Percentiles rank a stretch among this genome's conserved stretches.
Conservation (phyloP, 2,329 filamentous ascomycete species). For the Orbilia javanica region DNA sequence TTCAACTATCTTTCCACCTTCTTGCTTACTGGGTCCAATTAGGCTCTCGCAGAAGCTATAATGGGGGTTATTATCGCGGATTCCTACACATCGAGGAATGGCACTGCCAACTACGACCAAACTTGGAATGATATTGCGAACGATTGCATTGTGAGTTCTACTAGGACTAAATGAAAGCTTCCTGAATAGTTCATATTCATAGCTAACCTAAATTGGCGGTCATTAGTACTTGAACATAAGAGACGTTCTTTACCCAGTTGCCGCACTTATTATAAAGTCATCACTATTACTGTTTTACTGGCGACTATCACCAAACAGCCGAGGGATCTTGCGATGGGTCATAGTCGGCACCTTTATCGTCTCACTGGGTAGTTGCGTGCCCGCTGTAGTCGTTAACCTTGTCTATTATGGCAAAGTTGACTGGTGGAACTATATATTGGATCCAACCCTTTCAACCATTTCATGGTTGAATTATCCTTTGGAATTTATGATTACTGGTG, state of each 20-base stretch:
- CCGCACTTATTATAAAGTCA: conserved; percentile 40
- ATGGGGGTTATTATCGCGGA: conserved; percentile 50
- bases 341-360: conserved; percentile 41
- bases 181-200: neutral
- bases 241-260: conserved; percentile 37
- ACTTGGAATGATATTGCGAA: conserved; percentile 44
- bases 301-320: conserved; percentile 37
- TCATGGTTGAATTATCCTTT: conserved; percentile 40
- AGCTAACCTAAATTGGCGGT: neutral
- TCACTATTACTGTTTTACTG: conserved; percentile 46
- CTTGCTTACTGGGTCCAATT: neutral
- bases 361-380: conserved; percentile 37
- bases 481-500: conserved; percentile 50
- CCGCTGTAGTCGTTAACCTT: conserved; percentile 40
- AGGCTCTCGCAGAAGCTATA: conserved; percentile 43
- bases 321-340: conserved; percentile 37
- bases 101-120: conserved; percentile 44
- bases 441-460: conserved; percentile 25
- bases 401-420: conserved; percentile 54
- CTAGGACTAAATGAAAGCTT: neutral
- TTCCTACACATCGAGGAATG: conserved; percentile 47
- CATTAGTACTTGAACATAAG: conserved; percentile 41
- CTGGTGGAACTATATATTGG: conserved; percentile 51
- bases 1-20: no score
- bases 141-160: conserved; percentile 37